phyloP scores from a whole-genome alignment of 768 basidiomycete species.

The Termitomyces sp. region DNA sequence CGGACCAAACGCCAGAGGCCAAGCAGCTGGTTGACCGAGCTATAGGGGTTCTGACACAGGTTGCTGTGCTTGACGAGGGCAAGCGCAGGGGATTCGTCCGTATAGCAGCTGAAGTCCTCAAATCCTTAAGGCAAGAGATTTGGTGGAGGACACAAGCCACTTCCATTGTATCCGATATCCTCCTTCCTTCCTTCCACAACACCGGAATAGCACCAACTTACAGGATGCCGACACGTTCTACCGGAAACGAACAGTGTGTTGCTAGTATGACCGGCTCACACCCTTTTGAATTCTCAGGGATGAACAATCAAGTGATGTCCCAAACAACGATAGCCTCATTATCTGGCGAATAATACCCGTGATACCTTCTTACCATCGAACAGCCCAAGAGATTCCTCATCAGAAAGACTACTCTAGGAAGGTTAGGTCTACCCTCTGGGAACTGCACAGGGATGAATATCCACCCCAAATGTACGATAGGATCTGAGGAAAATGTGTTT shows the following conservation, averaged over 20 bases:
- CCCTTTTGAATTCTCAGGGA: not conserved
- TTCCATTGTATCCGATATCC: not conserved
- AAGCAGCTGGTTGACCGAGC: conserved; percentile 32
- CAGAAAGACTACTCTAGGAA: not conserved
- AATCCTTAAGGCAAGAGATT: conserved; percentile 23
- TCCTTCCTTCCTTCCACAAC: not conserved
- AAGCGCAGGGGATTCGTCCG: conserved; percentile 31
- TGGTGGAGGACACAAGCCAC: conserved; percentile 14
- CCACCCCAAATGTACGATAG: not conserved
- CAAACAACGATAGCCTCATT: not conserved
- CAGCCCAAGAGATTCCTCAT: not conserved
- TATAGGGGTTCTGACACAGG: conserved; percentile 27
- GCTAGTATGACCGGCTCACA: conserved; percentile 7
- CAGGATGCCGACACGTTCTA: not conserved
- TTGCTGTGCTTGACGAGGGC: conserved; percentile 26
- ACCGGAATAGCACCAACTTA: not conserved
- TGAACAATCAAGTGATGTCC: not conserved
- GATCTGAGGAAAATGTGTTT: not conserved
- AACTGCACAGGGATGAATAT: not conserved
- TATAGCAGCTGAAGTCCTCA: conserved; percentile 33
- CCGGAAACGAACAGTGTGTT: conserved; percentile 6
- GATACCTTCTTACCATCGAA: not conserved
- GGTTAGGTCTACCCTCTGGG: not conserved
- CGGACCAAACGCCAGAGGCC: conserved; percentile 30
- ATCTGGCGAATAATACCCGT: not conserved